Base-by-base conservation (phyloP, 768 basidiomycete genomes). In the Suillus subaureus region DNA sequence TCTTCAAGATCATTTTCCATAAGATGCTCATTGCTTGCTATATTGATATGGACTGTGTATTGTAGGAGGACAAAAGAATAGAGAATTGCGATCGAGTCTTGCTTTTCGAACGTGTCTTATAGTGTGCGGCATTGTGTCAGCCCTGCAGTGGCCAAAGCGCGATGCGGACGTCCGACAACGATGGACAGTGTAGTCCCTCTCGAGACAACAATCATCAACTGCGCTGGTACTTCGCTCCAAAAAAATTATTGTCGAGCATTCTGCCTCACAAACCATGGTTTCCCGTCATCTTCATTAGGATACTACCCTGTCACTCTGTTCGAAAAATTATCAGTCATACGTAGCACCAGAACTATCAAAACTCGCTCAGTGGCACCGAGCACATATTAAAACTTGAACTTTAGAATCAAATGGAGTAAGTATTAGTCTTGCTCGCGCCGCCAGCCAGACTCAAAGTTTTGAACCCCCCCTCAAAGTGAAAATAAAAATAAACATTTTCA, bases 51-150 rank as follows among this genome's bases (percentile, higher is more conserved):
- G 58, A 60, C 26, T 42, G 39, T 60, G 40, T 60, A 60, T 28
- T 60, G 40, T 60, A 60, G 40, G 40, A 60, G 58, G 40, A 28
- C 6, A 60, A 60, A 60, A 60, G 16, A 42, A 60, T 60, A 60
- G 42, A 60, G 28, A 42, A 21, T 12, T 13, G 18, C 42, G 58
- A 42, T 21, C 35, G 57, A 15, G n/a, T 15, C 55, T n/a, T 56
- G 15, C 56, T 26, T 26, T 57, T 56, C 33, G 15, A 40, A 16
- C 18, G 37, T 39, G 9, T 39, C 9, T 7, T 47, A 0, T 42
- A 40, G 1, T 40, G 40, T 45, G n/a, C 12, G 47, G 47, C 8
- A 15, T 7, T 26, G 49, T 26, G 13, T 26, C 23, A 15, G 23
- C 23, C 35, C 35, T 35, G 35, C 47, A 47, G 47, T n/a, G 7